Conservation (phyloP, 305 asterid genomes). For the Lippia alba region DNA sequence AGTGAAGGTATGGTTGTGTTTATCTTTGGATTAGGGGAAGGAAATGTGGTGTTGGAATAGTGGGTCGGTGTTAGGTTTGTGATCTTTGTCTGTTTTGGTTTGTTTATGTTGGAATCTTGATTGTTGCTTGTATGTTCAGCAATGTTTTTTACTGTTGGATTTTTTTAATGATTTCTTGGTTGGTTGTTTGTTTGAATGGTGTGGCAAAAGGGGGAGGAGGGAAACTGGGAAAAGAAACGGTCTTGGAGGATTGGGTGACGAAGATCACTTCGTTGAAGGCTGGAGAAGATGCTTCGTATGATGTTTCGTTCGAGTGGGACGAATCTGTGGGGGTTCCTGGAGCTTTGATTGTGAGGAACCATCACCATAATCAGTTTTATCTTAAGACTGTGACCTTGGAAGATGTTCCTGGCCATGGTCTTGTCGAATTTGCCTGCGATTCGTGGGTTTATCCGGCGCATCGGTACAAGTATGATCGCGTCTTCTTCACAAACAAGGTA, state of each 20-base stretch:
- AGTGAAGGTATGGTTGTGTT: slow-evolving; percentile 39
- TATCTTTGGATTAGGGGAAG: background rate
- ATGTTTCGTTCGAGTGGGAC: slow-evolving; percentile 63
- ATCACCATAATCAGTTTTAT: slow-evolving; percentile 77
- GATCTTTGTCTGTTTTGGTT: background rate
- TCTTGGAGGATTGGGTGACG: slow-evolving; percentile 62
- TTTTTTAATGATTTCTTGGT: background rate
- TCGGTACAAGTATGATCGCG: slow-evolving; percentile 65
- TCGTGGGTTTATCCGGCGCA: slow-evolving; percentile 89
- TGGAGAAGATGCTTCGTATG: slow-evolving; percentile 49
- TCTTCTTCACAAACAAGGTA: slow-evolving; percentile 77
- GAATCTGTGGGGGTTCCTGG: slow-evolving; percentile 77
- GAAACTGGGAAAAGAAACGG: slow-evolving; percentile 62
- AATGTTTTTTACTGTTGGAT: background rate
- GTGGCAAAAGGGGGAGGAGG: slow-evolving; percentile 55
- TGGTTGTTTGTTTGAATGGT: slow-evolving; percentile 8
- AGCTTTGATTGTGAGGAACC: slow-evolving; percentile 68
- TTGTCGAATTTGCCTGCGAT: slow-evolving; percentile 71
- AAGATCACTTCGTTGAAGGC: slow-evolving; percentile 62
- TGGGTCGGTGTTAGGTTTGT: background rate
- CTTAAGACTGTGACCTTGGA: slow-evolving; percentile 69
- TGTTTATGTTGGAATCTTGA: background rate
- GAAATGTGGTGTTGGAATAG: background rate
- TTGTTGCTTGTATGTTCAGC: background rate
- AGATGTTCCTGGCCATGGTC: slow-evolving; percentile 71